Evolutionary conservation across 345 rosid genomes (phyloP), one percentile per base, ranked within the genome.

Genomic region (Jatropha curcas): DNA sequence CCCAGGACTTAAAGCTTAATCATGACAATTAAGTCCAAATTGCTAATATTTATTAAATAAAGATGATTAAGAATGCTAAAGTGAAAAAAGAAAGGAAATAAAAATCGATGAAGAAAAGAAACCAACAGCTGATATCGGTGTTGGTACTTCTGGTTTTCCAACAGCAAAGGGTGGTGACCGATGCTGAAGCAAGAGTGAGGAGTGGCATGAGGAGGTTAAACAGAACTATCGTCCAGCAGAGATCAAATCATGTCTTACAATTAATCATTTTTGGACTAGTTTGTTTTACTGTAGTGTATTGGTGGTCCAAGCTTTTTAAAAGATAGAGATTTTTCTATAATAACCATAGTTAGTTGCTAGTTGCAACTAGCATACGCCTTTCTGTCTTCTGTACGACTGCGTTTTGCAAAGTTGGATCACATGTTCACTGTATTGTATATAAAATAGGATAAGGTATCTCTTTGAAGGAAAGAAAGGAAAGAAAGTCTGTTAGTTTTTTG

Each of bases 191-290:
- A n/a, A 50, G 75, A 24, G 60, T 72, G 60, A 72, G 12, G 62
- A 62, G 55, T 50, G 68, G 75, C 60, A 72, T 72, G 75, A 72
- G 50, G 60, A 72, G 51, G 60, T 52, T 72, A 67, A 72, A 59
- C 50, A 34, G 61, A 13, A 62, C 68, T 4, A 33, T 61, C 17
- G 19, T 51, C 48, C 71, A 68, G 31, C 61, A 43, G 25, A 58
- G 55, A 59, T 70, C 74, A 28, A 70, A 70, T 45, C 74, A 70
- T 43, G 46, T 72, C 52, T 72, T 61, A 60, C 75, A 72, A 72
- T 61, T 72, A 10, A 51, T 72, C 34, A 51, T 28, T 35, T 72
- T 72, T 35, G 75, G 75, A 61, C n/a, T 72, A 28, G 60, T 51
- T 51, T 72, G 75, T 62, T 72, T 72, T 72, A 1, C 56, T 50